These are phyloP conservation scores for Aurantiochytrium sp. DNA, from an alignment of 108 stramenopile species.

Conservation along the genomic window DNA sequence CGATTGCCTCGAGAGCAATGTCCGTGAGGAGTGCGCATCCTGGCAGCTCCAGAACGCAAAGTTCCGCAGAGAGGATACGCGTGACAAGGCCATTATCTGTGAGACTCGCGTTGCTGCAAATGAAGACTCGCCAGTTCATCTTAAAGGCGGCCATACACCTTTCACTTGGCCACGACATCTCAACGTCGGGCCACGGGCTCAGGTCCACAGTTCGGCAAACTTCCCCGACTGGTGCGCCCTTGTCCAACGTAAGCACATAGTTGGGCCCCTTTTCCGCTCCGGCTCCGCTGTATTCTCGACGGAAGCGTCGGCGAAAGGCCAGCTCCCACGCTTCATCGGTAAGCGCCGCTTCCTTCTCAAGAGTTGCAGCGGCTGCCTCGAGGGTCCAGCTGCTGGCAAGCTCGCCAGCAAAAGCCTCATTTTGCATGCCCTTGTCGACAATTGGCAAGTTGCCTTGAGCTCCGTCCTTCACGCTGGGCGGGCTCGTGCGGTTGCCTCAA, in stretches of 20 bases:
- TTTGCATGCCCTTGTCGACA: no score
- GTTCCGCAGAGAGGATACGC: neutral
- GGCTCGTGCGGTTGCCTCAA: no score
- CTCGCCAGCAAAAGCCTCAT: no score
- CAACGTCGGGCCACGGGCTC: neutral
- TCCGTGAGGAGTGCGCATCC: neutral
- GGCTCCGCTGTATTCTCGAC: no score
- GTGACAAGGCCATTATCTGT: neutral
- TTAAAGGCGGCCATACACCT: neutral
- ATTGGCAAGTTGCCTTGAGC: no score
- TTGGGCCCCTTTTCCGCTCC: no score
- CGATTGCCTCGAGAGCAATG: neutral
- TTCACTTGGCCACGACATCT: neutral
- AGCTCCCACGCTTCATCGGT: no score
- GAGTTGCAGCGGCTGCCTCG: no score
- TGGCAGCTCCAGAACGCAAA: neutral
- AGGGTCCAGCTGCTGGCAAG: no score
- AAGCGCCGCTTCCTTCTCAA: no score
- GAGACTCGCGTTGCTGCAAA: neutral
- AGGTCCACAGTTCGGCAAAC: neutral
- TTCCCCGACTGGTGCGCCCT: neutral
- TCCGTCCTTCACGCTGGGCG: no score
- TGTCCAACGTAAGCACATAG: neutral
- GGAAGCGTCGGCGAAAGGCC: no score
- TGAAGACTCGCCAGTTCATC: neutral